Percentiles rank a stretch among this genome's conserved stretches.
phyloP scores from a whole-genome alignment of 179 eudicot genomes.

The Corrigiola litoralis region DNA sequence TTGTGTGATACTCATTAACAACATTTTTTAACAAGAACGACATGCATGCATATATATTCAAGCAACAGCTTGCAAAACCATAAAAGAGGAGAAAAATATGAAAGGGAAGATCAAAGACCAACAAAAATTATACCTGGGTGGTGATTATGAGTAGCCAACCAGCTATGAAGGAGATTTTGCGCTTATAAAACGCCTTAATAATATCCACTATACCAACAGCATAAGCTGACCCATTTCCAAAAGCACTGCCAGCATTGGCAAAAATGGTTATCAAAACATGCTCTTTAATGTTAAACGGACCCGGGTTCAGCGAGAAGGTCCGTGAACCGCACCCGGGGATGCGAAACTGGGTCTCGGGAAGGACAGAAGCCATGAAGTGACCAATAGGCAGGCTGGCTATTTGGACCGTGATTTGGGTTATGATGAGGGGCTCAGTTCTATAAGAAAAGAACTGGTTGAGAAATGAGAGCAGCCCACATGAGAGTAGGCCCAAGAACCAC shows the following conservation, averaged over 20 bases:
- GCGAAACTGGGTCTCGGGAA: slow-evolving; percentile 47
- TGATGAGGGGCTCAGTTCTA: slow-evolving; percentile 82
- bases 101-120: not conserved
- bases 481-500: slow-evolving; percentile 80
- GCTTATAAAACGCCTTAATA: slow-evolving; percentile 65
- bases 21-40: no score
- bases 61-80: no score
- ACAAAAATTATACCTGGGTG: slow-evolving; percentile 53
- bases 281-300: slow-evolving; percentile 89
- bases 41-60: no score
- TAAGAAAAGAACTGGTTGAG: slow-evolving; percentile 82
- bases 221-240: slow-evolving; percentile 77
- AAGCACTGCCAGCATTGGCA: slow-evolving; percentile 87
- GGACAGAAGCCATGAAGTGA: slow-evolving; percentile 52
- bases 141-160: slow-evolving; percentile 81
- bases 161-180: slow-evolving; percentile 68
- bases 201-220: slow-evolving; percentile 73
- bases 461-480: slow-evolving; percentile 66
- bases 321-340: slow-evolving; percentile 57
- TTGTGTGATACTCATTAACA: no score
- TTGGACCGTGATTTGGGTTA: slow-evolving; percentile 78
- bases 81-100: no score
- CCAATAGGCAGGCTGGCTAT: slow-evolving; percentile 74
- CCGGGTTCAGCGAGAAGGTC: slow-evolving; percentile 64
- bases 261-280: slow-evolving; percentile 79